Base-by-base conservation (phyloP, 2,329 filamentous ascomycete species). In the Fusarium mexicanum region DNA sequence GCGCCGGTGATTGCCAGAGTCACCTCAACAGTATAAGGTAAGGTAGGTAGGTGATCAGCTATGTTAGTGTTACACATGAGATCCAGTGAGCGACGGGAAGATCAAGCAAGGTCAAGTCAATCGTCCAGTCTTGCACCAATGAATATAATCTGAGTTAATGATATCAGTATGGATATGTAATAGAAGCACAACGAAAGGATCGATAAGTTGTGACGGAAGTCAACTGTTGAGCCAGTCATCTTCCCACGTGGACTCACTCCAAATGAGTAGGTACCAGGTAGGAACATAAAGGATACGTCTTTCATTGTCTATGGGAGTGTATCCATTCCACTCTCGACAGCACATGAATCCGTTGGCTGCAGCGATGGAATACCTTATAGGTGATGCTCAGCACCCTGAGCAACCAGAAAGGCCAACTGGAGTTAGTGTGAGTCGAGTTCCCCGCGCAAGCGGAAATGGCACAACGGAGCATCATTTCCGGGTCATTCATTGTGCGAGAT, bases 201-300 rank as follows among this genome's bases (percentile, higher is more conserved):
- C 38, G 62, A 73, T 64, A 61, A 44, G 61, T 31, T 41, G 35
- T 16, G 16, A 35, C 24, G 31, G 31, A 40, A 55, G 24, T 55
- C 26, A 40, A 41, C 20, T 55, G 51, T 41, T 51, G 40, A 46
- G 54, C 61, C 61, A 71, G 72, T 55, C 62, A 63, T 47, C 46
- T n/a, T 51, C 66, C 60, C 66, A 75, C 69, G 72, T 75, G 73
- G 60, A 62, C 67, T 72, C 48, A 35, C 48, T 50, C 35, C 54
- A 40, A 57, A 59, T 48, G 53, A 69, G 41, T 33, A 54, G 33
- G 33, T 35, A 35, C 33, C 16, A 35, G 33, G 33, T 35, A 35
- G 54, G 53, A 66, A 41, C 44, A 44, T 50, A 29, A 48, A 51
- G 53, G 43, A 40, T 64, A 51, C 58, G 33, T 44, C 55, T 59